Evolutionary conservation across 140 eudicot species (phyloP), one percentile per base, ranked within the genome.

Genomic region (Stevia rebaudiana): DNA sequence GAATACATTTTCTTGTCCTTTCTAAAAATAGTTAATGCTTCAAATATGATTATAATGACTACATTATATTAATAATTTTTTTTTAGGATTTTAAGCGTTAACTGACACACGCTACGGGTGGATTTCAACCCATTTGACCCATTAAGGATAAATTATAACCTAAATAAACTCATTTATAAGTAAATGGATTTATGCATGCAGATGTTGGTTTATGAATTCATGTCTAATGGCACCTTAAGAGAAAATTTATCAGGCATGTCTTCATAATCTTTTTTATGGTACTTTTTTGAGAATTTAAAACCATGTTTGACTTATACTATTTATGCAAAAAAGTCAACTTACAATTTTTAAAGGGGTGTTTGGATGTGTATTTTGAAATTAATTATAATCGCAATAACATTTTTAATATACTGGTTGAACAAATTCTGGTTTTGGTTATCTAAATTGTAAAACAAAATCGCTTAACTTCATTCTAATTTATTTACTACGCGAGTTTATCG

Each of bases 121-220:
- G 0, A 21, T 22, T 3, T 19, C 11, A 11, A 24, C 36, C 59
- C 37, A 12, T 3, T 49, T 21, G 3, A 24, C 36, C 59, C 37
- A 52, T 52, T 52, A 52, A 9, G 2, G 17, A 52, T 11, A 52
- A 52, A 52, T 11, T 11, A 17, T 5, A 23, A 23, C 37, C 36
- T 52, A 22, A 52, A 52, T 52, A 16, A 52, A 23, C 59, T 15
- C 4, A 1, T 23, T 24, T 15, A 1, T 52, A 52, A 11, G 36
- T 52, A 23, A 23, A 25, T 12, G 0, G 40, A 65, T 54, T 23
- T 75, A 24, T 65, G 50, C n/a, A 15, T 74, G 80, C 90, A 89
- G 95, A 90, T 86, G 95, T 64, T 90, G 79, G 71, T 90, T 57
- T 92, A 92, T 43, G 96, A 92, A 68, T 92, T 79, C 82, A 85